Evolutionary conservation across 768 basidiomycete species (phyloP).

Genomic region (Lactarius akahatsu): DNA sequence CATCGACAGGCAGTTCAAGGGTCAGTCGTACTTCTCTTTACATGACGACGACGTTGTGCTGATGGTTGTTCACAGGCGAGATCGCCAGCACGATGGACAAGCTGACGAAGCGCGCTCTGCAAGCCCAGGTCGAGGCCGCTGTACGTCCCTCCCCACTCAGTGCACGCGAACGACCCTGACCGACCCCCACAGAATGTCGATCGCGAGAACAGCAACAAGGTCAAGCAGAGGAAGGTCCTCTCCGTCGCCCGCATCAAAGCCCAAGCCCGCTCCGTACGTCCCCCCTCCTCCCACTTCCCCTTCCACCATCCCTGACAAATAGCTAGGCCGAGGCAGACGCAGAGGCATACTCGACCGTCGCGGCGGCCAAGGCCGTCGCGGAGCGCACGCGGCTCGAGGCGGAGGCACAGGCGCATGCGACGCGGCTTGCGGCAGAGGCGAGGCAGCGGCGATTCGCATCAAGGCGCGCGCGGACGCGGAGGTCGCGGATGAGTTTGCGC

Average conservation of each 20-base stretch:
- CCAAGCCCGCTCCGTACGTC: conserved; percentile 50
- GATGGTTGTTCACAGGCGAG: conserved; percentile 43
- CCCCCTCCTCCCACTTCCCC: conserved; percentile 32
- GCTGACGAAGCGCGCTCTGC: conserved; percentile 76
- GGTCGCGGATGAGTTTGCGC: conserved; percentile 39
- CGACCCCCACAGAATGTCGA: conserved; percentile 62
- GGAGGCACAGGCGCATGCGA: no score
- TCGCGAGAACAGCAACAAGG: conserved; percentile 82
- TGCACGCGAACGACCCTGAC: background rate
- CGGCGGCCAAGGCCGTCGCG: no score
- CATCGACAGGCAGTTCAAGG: conserved; percentile 86
- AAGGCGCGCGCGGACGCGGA: no score
- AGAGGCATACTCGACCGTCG: no score
- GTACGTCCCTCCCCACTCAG: conserved; percentile 41
- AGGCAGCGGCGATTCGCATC: no score
- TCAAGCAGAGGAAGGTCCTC: conserved; percentile 83
- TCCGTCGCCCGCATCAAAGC: conserved; percentile 77
- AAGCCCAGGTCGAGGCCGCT: conserved; percentile 86
- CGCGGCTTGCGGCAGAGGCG: no score
- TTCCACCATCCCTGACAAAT: no score
- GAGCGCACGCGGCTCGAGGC: no score
- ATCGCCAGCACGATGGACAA: conserved; percentile 85
- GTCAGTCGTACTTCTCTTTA: conserved; percentile 19
- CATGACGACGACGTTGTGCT: background rate
- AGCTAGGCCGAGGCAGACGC: no score